Base-by-base conservation (phyloP, 805 yeast species). In the Scheffersomyces lignosus region DNA sequence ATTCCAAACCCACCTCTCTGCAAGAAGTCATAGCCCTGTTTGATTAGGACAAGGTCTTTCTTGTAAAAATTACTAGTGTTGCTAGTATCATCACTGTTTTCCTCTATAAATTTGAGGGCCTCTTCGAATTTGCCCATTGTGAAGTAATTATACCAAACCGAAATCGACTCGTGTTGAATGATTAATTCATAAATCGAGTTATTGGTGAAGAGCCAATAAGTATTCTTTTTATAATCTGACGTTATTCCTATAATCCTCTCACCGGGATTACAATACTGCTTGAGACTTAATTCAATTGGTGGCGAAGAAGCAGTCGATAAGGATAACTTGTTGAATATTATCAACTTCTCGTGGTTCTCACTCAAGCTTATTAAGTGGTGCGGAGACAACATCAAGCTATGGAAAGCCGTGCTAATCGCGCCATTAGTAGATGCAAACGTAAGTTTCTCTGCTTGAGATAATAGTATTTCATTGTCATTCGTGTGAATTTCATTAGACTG, bases 191-290 rank as follows among this genome's bases (percentile, higher is more conserved):
- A 85, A 7, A 93, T 78, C 33, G 70, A 70, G 4, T 62, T 52
- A 9, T 64, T 58, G 0, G 93, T 78, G 49, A 68, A 87, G 3
- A 85, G 59, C 99, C 99, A 93, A 48, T 68, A 85, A 0, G 98
- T 86, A 1, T 68, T 27, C 2, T 51, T 43, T 2, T 29, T 29
- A 23, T 49, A 37, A 37, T 68, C 74, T 4, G 61, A 56, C 1
- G 59, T 47, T 2, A 66, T 43, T 3, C 69, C 71, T 14, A 52
- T 12, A 1, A 62, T 37, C 13, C 35, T 33, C 15, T 42, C 48
- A 3, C 33, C 33, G 10, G 24, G 31, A 4, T 26, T n/a, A 5
- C 28, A 18, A 4, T 29, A 7, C 4, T 31, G 29, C 25, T 40
- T 18, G 36, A 51, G 31, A 6, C 14, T 15, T 18, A 45, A 20